Percentiles rank a stretch among this genome's conserved stretches.
Conservation (phyloP, 176 grass and related monocot genomes). For the Paspalum notatum region DNA sequence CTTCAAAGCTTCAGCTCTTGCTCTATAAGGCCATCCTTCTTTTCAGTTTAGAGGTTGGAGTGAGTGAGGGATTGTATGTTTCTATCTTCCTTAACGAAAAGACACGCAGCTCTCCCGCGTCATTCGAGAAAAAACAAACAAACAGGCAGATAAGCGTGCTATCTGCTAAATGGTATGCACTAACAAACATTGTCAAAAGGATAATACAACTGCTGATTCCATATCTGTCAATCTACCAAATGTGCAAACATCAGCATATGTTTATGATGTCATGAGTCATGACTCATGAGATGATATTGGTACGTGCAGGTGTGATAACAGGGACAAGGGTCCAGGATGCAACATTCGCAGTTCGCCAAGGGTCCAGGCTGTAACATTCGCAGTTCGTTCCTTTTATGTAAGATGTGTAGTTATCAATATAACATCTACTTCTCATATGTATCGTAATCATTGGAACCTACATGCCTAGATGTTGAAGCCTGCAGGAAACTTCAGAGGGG, state of each 20-base stretch:
- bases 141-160: background rate
- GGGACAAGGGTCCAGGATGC: background rate
- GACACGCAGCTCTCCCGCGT: too few relatives aligned
- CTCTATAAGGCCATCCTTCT: too few relatives aligned
- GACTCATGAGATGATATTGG: background rate
- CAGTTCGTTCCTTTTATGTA: background rate
- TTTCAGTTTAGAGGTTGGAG: too few relatives aligned
- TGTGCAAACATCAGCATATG: background rate
- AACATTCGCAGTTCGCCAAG: too few relatives aligned
- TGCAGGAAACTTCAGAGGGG: background rate
- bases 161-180: background rate
- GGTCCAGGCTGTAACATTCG: too few relatives aligned
- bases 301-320: background rate
- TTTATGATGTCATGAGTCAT: background rate
- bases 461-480: background rate
- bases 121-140: too few relatives aligned
- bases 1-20: too few relatives aligned
- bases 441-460: background rate
- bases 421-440: background rate
- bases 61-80: too few relatives aligned
- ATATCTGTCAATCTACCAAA: background rate
- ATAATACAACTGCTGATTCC: background rate
- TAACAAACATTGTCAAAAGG: conserved; percentile 7
- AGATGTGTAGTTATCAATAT: background rate
- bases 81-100: too few relatives aligned